Percentiles rank a stretch among this genome's conserved stretches.
These are phyloP conservation scores for Mortierella hygrophila DNA, from an alignment of 192 early-diverging fungal genomes.

Conservation along the genomic window DNA sequence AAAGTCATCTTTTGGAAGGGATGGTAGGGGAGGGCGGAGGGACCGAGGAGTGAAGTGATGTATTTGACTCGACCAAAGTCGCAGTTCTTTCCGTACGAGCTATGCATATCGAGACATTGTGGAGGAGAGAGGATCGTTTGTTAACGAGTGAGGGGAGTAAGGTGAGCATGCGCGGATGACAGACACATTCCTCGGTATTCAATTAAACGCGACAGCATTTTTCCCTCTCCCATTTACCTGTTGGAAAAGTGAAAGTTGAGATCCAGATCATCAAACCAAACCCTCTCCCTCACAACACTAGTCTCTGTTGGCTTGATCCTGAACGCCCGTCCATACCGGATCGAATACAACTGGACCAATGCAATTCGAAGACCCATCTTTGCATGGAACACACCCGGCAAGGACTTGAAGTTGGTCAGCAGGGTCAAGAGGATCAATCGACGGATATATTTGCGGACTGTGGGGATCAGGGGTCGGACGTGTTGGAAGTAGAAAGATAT, in stretches of 20 bases:
- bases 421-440: slow-evolving; percentile 36
- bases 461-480: slow-evolving; percentile 28
- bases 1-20: slow-evolving; percentile 24
- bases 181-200: neutral
- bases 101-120: neutral
- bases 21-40: slow-evolving; percentile 16
- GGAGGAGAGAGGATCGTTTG: neutral
- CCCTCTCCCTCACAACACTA: slow-evolving; percentile 33
- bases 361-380: slow-evolving; percentile 48
- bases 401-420: slow-evolving; percentile 47
- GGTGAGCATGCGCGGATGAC: neutral
- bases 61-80: slow-evolving; percentile 37
- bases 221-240: slow-evolving; percentile 18
- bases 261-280: slow-evolving; percentile 50
- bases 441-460: slow-evolving; percentile 33
- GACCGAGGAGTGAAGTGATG: slow-evolving; percentile 21
- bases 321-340: slow-evolving; percentile 34
- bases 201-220: neutral
- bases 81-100: slow-evolving; percentile 54
- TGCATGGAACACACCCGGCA: slow-evolving; percentile 48
- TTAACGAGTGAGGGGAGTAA: neutral
- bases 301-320: slow-evolving; percentile 52
- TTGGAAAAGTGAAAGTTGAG: slow-evolving; percentile 55
- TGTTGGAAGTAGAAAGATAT: slow-evolving; percentile 56
- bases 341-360: slow-evolving; percentile 37